Conservation (phyloP, 805 yeast species). For the Ogataea nitratoaversa region DNA sequence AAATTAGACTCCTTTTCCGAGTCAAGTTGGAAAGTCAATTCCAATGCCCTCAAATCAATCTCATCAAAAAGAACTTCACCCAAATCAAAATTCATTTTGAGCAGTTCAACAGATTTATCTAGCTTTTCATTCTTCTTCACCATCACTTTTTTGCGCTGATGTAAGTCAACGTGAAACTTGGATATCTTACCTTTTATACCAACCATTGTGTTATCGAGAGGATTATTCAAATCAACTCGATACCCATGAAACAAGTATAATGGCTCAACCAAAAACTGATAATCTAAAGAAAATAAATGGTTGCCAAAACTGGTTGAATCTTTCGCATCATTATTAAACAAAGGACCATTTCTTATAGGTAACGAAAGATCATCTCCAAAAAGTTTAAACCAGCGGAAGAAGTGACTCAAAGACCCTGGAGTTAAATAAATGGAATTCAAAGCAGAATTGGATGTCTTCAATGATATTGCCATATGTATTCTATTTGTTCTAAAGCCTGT, state of each 20-base stretch:
- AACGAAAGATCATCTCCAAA: constrained; percentile 73
- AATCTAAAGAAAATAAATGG: constrained; percentile 71
- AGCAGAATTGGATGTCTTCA: constrained; percentile 23
- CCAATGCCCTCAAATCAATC: constrained; percentile 58
- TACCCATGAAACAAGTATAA: constrained; percentile 69
- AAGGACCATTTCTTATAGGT: constrained; percentile 69
- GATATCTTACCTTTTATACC: constrained; percentile 66
- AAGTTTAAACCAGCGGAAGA: constrained; percentile 78
- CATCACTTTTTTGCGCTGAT: constrained; percentile 50
- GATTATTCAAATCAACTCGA: constrained; percentile 42
- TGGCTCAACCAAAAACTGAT: constrained; percentile 67
- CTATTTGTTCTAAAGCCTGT: constrained; percentile 71
- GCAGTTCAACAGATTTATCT: constrained; percentile 41
- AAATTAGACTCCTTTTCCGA: constrained; percentile 6
- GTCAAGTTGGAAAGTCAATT: constrained; percentile 35
- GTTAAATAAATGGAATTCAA: constrained; percentile 72
- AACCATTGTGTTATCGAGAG: constrained; percentile 40
- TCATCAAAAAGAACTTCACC: constrained; percentile 54
- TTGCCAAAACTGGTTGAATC: constrained; percentile 66
- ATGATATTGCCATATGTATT: constrained; percentile 65
- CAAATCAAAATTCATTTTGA: constrained; percentile 58
- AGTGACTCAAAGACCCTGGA: constrained; percentile 60
- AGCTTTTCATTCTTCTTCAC: constrained; percentile 46
- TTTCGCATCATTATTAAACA: constrained; percentile 54
- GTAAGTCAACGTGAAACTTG: constrained; percentile 54